Evolutionary conservation across 176 grass and related monocot species (phyloP).

Genomic region (Lolium perenne): DNA sequence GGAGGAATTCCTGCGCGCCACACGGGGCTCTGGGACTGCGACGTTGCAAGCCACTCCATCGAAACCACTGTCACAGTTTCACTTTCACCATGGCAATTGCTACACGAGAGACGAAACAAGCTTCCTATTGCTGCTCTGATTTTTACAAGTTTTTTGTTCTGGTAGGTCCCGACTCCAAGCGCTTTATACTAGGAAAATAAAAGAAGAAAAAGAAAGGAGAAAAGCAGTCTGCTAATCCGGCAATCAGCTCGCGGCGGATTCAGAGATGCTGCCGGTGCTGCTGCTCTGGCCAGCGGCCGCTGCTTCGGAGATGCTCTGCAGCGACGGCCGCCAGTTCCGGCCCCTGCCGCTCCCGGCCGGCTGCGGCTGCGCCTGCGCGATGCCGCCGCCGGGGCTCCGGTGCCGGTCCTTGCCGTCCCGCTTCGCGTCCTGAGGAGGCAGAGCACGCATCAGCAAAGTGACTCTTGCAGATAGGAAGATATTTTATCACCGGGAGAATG

Average conservation of each 20-base stretch:
- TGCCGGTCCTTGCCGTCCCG: slow-evolving; percentile 65
- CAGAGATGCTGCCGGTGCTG: slow-evolving; percentile 46
- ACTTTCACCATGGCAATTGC: slow-evolving; percentile 33
- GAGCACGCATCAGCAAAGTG: neutral
- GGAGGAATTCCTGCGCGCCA: neutral
- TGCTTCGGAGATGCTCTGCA: slow-evolving; percentile 83
- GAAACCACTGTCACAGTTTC: slow-evolving; percentile 14
- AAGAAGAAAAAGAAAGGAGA: neutral
- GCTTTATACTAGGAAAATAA: slow-evolving; percentile 27
- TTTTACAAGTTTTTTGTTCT: slow-evolving; percentile 52
- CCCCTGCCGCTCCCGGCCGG: slow-evolving; percentile 31
- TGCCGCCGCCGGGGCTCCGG: slow-evolving; percentile 45
- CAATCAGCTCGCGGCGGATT: slow-evolving; percentile 43
- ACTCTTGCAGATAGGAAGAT: neutral
- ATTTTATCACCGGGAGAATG: neutral
- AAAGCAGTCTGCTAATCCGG: slow-evolving; percentile 8
- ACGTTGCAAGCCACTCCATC: neutral
- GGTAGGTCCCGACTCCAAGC: slow-evolving; percentile 37
- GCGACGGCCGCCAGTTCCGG: slow-evolving; percentile 85
- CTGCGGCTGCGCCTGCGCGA: neutral
- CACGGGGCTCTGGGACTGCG: neutral
- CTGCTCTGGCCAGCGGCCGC: slow-evolving; percentile 48
- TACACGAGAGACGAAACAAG: slow-evolving; percentile 37
- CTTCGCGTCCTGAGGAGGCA: slow-evolving; percentile 50
- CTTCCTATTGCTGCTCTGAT: slow-evolving; percentile 47